Evolutionary conservation across 2,329 filamentous ascomycete species (phyloP), one percentile per base, ranked within the genome.

Genomic region (Fusarium fujikuroi): DNA sequence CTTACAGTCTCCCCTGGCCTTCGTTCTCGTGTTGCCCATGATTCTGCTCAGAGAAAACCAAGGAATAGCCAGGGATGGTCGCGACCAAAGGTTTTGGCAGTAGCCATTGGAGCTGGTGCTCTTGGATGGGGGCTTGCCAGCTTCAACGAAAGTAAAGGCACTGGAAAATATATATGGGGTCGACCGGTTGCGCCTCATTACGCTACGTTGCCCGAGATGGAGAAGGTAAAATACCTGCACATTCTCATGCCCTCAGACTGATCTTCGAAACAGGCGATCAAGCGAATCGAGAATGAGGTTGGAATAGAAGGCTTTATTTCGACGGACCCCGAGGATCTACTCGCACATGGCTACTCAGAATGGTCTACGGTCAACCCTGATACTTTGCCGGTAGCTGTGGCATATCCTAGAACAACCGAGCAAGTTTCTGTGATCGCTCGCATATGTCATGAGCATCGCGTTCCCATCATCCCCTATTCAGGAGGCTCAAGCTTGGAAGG

Each of bases 401-500:
- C 88, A 3, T 92, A 92, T 75, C 90, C 90, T 6, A 87, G 87
- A 50, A 87, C 84, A 15, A 92, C 90, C 3, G 84, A 87, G 63
- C 86, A 92, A 68, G 90, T 92, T 28, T 86, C 89, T 4, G 78
- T 81, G 42, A 89, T 92, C 66, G 88, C 88, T 4, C 86, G 91
- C 72, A 86, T 95, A 61, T 97, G 95, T 83, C 87, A 92, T 83
- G 92, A 92, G 80, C 92, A 95, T 81, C 91, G 88, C 21, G 89
- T 97, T 60, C 95, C 95, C 3, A 93, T 97, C 84, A 92, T 96
- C 67, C 92, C 94, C 0, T 97, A 93, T 79, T 96, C 93, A 2
- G 95, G 94, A 6, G 95, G 95, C 19, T 92, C 93, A 0, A 95
- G 93, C 74, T 85, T 98, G 1, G 95, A 98, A 81, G 95, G 93